Conservation (phyloP, 257 asterid species). For the Solanum paucissectum region DNA sequence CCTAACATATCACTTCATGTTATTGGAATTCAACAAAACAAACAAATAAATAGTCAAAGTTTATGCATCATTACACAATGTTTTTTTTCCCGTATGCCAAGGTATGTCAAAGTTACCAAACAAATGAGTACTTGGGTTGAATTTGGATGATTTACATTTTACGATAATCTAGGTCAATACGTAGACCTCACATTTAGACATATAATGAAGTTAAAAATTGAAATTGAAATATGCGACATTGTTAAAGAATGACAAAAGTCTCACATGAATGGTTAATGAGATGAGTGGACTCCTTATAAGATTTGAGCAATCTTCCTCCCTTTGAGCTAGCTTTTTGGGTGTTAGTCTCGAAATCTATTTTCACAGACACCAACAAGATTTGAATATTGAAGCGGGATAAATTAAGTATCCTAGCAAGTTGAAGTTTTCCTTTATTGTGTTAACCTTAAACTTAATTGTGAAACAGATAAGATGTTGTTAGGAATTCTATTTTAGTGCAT, state of each 20-base stretch:
- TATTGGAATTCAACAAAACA: background rate
- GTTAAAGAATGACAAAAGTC: too few relatives aligned
- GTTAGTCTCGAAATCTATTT: too few relatives aligned
- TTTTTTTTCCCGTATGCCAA: background rate
- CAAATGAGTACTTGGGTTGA: background rate
- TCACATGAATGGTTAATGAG: too few relatives aligned
- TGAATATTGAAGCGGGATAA: too few relatives aligned
- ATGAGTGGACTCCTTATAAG: too few relatives aligned
- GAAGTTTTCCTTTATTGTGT: too few relatives aligned
- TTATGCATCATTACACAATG: background rate
- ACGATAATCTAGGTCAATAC: background rate
- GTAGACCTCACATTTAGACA: background rate
- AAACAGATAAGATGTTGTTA: background rate
- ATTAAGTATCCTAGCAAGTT: too few relatives aligned
- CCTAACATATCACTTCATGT: background rate
- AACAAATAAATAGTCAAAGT: background rate
- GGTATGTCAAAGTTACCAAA: background rate
- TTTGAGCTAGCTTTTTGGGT: too few relatives aligned
- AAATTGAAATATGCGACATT: too few relatives aligned
- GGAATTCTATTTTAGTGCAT: background rate
- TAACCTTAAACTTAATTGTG: background rate
- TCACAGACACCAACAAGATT: too few relatives aligned
- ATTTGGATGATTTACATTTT: background rate
- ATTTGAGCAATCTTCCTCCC: fast-evolving
- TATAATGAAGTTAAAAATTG: background rate